Evolutionary conservation across 768 basidiomycete genomes (phyloP), one percentile per base, ranked within the genome.

Genomic region (Lactarius tabidus): DNA sequence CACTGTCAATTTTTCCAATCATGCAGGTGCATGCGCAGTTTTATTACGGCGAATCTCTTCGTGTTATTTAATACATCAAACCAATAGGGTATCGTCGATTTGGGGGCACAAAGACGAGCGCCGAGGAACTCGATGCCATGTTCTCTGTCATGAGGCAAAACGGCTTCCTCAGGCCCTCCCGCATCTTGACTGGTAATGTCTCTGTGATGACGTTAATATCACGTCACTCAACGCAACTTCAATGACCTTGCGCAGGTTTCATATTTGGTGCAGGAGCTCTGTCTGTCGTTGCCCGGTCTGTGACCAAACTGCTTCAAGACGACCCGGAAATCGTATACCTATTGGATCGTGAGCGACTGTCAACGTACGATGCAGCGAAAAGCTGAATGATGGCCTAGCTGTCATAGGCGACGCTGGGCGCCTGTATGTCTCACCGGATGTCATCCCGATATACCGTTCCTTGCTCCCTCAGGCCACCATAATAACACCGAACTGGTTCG

Each of bases 401-500:
- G 97, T 99, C 2, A 85, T 98, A 77, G 97, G 97, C 6, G 97
- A 99, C 75, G 81, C 93, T 15, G 95, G 93, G 6, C 82, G 79
- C 43, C 78, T 99, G 17, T 99, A 99, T 70, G 95, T 98, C 26
- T 84, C 94, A 5, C 80, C 88, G 26, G 87, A 92, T 66, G 93
- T 95, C 10, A 79, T 98, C 65, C 93, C 94, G 1, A 82, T 93
- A 43, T 98, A 99, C 78, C 85, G 87, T 54, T 77, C 81, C 48
- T 84, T 95, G 77, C 79, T 96, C 1, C 80, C 85, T n/a, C 77
- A 86, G n/a, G 89, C 97, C 3, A 91, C 91, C 0, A 87, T 98
- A 56, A 98, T 98, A 69, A 94, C 97, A 0, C 97, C 97, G 0
- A 99, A 99, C 73, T 97, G 95, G 85, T 99, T 95, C 71, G 97